These are phyloP conservation scores for Akanthomyces uredinophilus DNA, from an alignment of 2,329 filamentous ascomycete genomes.

Conservation along the genomic window DNA sequence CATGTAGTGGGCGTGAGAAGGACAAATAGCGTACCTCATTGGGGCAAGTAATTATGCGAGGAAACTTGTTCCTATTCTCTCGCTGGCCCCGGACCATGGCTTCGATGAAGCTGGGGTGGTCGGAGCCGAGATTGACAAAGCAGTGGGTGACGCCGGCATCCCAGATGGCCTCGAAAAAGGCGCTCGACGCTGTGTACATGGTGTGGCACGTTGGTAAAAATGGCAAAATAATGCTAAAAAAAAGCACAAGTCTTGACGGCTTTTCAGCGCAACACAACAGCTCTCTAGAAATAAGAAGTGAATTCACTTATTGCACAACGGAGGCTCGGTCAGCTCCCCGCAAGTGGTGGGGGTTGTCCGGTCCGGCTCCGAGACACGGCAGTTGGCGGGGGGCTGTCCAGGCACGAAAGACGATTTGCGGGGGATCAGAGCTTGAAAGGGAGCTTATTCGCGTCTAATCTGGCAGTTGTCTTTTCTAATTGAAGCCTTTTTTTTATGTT, in stretches of 20 bases:
- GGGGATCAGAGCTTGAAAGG: too few species aligned
- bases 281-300: not conserved
- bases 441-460: too few species aligned
- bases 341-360: not conserved
- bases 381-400: not conserved
- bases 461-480: too few species aligned
- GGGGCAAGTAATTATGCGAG: constrained; percentile 71
- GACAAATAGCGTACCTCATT: constrained; percentile 55
- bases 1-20: not conserved
- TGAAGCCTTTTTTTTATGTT: too few species aligned
- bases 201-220: constrained; percentile 14
- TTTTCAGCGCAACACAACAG: not conserved
- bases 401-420: not conserved
- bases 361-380: constrained; percentile 2
- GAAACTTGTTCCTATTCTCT: constrained; percentile 60
- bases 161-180: constrained; percentile 78
- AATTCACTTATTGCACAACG: not conserved
- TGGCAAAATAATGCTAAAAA: too few species aligned
- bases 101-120: constrained; percentile 73
- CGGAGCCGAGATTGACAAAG: constrained; percentile 63
- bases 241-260: too few species aligned
- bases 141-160: constrained; percentile 58
- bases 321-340: not conserved
- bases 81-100: constrained; percentile 73
- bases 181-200: constrained; percentile 70